phyloP scores from a whole-genome alignment of 2,329 filamentous ascomycete genomes.

The Fusarium pseudocircinatum region DNA sequence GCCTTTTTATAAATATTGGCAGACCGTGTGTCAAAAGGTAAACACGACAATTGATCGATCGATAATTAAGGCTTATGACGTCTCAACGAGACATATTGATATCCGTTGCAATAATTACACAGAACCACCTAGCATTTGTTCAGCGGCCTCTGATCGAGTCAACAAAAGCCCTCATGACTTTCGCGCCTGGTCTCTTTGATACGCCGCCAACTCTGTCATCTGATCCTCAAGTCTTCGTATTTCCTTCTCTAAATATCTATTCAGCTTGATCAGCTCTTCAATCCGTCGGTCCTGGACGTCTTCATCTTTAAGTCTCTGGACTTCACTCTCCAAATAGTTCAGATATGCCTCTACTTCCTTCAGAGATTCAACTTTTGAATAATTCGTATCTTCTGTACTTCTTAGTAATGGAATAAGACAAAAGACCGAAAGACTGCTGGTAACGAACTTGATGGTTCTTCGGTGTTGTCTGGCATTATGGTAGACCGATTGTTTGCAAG shows the following conservation, averaged over 20 bases:
- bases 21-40: background rate
- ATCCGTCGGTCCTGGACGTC: background rate
- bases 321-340: background rate
- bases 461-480: background rate
- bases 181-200: background rate
- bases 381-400: no score
- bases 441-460: background rate
- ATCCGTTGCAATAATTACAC: background rate
- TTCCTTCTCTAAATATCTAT: background rate
- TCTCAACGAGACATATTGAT: no score
- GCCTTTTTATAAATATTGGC: background rate
- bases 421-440: background rate
- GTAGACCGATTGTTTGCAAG: background rate
- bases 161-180: background rate
- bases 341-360: background rate
- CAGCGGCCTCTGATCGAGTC: background rate
- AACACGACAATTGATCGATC: no score
- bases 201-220: no score
- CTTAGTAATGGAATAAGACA: background rate
- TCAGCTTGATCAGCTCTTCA: background rate
- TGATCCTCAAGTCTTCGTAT: background rate
- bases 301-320: background rate
- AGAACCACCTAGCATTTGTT: background rate
- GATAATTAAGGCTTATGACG: no score
- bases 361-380: rapidly evolving